Percentiles rank a stretch among this genome's conserved stretches.
These are phyloP conservation scores for Wallacemonas collosoma DNA, from an alignment of 208 protist genomes.

Conservation along the genomic window DNA sequence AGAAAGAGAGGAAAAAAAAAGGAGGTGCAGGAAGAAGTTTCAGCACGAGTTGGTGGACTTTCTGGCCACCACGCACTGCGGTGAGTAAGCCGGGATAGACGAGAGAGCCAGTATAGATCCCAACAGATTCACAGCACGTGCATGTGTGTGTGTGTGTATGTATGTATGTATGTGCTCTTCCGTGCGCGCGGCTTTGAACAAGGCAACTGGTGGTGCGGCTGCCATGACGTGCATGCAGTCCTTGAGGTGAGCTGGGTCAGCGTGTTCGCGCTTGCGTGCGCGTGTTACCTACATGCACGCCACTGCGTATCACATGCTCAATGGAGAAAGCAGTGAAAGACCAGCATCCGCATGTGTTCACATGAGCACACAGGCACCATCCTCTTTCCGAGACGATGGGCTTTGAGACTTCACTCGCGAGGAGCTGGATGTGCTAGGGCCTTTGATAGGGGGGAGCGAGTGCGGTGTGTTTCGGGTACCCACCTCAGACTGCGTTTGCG, in stretches of 20 bases:
- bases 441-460: conserved; percentile 3
- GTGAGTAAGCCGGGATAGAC: too few relatives aligned
- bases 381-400: background rate
- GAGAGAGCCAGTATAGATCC: too few relatives aligned
- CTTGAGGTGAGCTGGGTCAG: too few relatives aligned
- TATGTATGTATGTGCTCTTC: too few relatives aligned
- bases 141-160: too few relatives aligned
- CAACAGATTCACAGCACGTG: too few relatives aligned
- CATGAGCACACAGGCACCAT: conserved; percentile 2
- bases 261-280: too few relatives aligned
- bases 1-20: background rate
- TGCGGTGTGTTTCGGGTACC: background rate
- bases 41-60: background rate
- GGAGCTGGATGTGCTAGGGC: background rate
- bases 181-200: background rate
- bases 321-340: too few relatives aligned
- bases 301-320: too few relatives aligned
- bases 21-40: background rate
- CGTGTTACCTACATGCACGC: too few relatives aligned
- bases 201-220: background rate
- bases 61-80: background rate
- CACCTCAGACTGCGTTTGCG: background rate
- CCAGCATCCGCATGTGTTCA: background rate
- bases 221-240: too few relatives aligned
- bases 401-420: background rate